Evolutionary conservation across 345 rosid genomes (phyloP), one percentile per base, ranked within the genome.

Genomic region (Laguncularia racemosa): DNA sequence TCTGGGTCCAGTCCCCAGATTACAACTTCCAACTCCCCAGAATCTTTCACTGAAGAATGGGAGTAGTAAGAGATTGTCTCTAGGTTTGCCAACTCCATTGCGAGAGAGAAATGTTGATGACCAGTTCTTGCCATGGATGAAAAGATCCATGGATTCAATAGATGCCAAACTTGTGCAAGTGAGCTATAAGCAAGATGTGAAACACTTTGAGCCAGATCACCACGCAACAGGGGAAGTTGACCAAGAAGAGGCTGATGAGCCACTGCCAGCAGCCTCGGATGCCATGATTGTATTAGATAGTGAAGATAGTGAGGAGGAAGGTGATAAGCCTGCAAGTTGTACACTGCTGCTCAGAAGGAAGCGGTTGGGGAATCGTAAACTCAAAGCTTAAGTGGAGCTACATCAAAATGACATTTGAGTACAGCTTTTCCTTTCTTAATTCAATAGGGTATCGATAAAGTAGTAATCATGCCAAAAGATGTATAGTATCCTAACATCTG

Each of bases 221-320:
- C 57, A 46, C 46, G 26, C 10, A 55, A 44, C 3, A 4, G 33
- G 50, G 56, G 76, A 56, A 66, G 53, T 53, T 60, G 61, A 65
- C 16, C 47, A 58, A 38, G 55, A 59, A 11, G 72, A 26, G 4
- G 5, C 12, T 19, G 83, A 64, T 63, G 83, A 69, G 63, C 44
- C 71, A 56, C 66, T 65, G 16, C 14, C 69, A 56, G 43, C 70
- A 51, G 9, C 40, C 1, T 7, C 7, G 40, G 95, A 83, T 47
- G 52, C 74, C 14, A 60, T 77, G 53, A 76, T 90, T 13, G 91
- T 87, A 59, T 65, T 71, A 52, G 95, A 90, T 65, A 84, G 95
- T 48, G 95, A 90, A 67, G 95, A 86, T 5, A 84, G 92, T 23
- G 95, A 78, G 59, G 83, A 78, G 16, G 91, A 85, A 65, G 73